Evolutionary conservation across 306 rosid genomes (phyloP).

Genomic region (Corylus heterophylla): DNA sequence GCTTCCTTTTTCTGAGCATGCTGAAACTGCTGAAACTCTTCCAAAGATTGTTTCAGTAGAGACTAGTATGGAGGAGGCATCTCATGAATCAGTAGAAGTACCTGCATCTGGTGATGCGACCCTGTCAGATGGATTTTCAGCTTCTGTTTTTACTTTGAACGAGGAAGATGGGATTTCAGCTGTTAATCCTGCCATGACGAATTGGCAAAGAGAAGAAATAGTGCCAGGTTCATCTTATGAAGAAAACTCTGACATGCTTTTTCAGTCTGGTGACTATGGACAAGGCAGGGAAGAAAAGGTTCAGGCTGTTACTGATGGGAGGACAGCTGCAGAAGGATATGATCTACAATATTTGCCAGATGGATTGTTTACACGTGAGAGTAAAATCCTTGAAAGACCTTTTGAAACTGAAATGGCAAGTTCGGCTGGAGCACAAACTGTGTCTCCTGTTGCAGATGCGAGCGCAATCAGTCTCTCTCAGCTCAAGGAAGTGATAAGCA

Average conservation of each 20-base stretch:
- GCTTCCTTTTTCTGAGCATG: constrained; percentile 32
- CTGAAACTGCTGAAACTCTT: constrained; percentile 37
- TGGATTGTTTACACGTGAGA: constrained; percentile 31
- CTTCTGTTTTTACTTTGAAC: constrained; percentile 27
- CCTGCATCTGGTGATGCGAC: constrained; percentile 38
- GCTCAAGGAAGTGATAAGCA: constrained; percentile 53
- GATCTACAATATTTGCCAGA: constrained; percentile 35
- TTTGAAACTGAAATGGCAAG: constrained; percentile 29
- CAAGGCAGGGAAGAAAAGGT: constrained; percentile 27
- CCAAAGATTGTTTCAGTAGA: constrained; percentile 31
- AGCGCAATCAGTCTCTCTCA: constrained; percentile 49
- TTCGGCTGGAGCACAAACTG: constrained; percentile 24
- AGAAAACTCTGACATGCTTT: constrained; percentile 29
- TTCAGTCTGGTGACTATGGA: constrained; percentile 43
- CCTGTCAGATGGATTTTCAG: constrained; percentile 38
- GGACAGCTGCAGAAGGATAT: constrained; percentile 28
- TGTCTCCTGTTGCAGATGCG: constrained; percentile 40
- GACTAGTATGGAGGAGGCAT: constrained; percentile 33
- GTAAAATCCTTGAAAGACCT: constrained; percentile 32
- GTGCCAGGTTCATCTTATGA: constrained; percentile 29
- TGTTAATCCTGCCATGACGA: constrained; percentile 32
- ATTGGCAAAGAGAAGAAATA: constrained; percentile 28
- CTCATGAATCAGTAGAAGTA: constrained; percentile 36
- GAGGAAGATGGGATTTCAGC: constrained; percentile 36
- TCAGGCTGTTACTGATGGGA: constrained; percentile 27